phyloP scores from a whole-genome alignment of 192 early-diverging fungal species.

The Umbelopsis ramanniana region DNA sequence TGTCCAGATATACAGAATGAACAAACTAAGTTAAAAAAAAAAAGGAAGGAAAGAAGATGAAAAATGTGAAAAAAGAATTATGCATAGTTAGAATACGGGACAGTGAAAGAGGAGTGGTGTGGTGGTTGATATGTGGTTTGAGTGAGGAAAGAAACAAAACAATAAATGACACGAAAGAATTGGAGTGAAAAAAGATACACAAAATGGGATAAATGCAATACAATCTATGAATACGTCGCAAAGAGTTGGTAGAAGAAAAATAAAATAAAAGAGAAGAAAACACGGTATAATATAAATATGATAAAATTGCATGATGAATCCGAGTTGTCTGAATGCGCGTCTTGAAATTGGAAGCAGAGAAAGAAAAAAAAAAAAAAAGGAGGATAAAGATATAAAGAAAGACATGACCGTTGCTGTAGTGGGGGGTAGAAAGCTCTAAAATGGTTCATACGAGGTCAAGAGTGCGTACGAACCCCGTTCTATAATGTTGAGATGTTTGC shows the following conservation, averaged over 20 bases:
- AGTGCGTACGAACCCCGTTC: conserved; percentile 18
- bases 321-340: conserved; percentile 20
- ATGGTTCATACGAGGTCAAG: conserved; percentile 4
- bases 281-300: conserved; percentile 14
- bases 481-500: neutral
- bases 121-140: conserved; percentile 15
- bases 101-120: conserved; percentile 11
- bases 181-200: conserved; percentile 20
- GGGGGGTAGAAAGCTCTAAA: conserved; percentile 1
- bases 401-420: neutral
- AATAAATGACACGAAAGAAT: conserved; percentile 22
- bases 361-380: neutral
- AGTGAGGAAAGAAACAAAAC: conserved; percentile 7
- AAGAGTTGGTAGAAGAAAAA: neutral
- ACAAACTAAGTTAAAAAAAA: conserved; percentile 20
- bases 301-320: conserved; percentile 24
- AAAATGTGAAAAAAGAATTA: conserved; percentile 20
- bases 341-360: conserved; percentile 1
- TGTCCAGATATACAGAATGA: conserved; percentile 28
- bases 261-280: conserved; percentile 1
- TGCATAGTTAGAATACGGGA: conserved; percentile 20
- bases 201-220: conserved; percentile 22
- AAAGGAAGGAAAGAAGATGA: conserved; percentile 14
- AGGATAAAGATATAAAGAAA: neutral
- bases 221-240: conserved; percentile 23